A percentile compares a stretch with the other conserved stretches of the same genome.
Conservation (phyloP, 257 asterid species). For the Solanum microdontum region DNA sequence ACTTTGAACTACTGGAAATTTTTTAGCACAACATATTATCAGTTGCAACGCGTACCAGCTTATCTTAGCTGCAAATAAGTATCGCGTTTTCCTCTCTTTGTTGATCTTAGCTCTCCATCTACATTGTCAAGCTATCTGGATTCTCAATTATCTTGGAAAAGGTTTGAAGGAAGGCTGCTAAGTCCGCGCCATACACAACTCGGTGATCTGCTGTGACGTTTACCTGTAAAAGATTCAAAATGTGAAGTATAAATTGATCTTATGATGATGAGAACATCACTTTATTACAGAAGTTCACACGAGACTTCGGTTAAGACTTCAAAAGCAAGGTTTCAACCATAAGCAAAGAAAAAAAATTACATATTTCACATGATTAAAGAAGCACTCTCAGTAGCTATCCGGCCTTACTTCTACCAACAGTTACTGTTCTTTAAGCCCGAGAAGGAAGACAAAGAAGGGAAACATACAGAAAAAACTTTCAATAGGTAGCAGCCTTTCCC, state of each 20-base stretch:
- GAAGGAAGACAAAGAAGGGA: background rate
- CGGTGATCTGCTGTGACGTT: slow-evolving; percentile 82
- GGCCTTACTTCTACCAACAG: background rate
- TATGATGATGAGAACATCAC: background rate
- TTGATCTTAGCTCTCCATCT: slow-evolving; percentile 13
- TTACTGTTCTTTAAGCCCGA: background rate
- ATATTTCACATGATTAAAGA: background rate
- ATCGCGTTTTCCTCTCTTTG: no score
- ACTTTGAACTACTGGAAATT: background rate
- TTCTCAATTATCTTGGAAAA: slow-evolving; percentile 58
- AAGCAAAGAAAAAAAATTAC: background rate
- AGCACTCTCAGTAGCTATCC: background rate
- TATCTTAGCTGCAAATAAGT: background rate
- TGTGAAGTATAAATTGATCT: background rate
- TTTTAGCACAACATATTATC: background rate
- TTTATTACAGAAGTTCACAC: background rate
- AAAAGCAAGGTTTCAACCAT: background rate
- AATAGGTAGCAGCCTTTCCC: background rate
- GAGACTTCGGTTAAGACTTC: background rate
- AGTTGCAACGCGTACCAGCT: background rate
- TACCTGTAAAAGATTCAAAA: slow-evolving; percentile 33
- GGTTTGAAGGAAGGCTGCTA: slow-evolving; percentile 75
- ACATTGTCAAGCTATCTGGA: slow-evolving; percentile 73
- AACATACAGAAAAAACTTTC: background rate
- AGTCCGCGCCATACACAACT: slow-evolving; percentile 72